Percentiles rank a stretch among this genome's conserved stretches.
Evolutionary conservation across 192 early-diverging fungal genomes (phyloP).

Genomic region (Chytriomyces hyalinus): DNA sequence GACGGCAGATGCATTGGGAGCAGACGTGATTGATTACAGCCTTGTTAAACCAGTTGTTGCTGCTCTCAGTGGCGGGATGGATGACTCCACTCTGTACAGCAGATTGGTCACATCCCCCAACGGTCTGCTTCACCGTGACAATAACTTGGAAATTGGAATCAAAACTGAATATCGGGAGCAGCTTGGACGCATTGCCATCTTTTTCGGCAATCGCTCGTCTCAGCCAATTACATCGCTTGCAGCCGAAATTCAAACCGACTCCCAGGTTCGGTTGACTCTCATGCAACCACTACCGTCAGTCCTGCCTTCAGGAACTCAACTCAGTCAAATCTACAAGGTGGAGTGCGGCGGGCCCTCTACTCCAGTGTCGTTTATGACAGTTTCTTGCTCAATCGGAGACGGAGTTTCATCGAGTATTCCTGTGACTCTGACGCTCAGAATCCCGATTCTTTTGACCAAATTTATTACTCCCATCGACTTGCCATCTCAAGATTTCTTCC

Average conservation of each 20-base stretch:
- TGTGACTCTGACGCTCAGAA: constrained; percentile 61
- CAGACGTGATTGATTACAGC: constrained; percentile 49
- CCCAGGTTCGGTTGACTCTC: constrained; percentile 62
- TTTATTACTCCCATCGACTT: constrained; percentile 87
- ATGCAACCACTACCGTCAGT: constrained; percentile 62
- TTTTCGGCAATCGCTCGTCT: constrained; percentile 86
- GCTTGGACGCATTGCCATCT: constrained; percentile 87
- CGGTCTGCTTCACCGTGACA: constrained; percentile 93
- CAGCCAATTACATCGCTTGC: constrained; percentile 67
- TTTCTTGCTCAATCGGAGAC: constrained; percentile 63
- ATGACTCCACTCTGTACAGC: constrained; percentile 23
- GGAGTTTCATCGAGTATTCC: constrained; percentile 23
- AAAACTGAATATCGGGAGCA: constrained; percentile 93
- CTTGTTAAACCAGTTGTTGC: constrained; percentile 49
- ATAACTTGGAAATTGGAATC: constrained; percentile 85
- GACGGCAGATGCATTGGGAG: constrained; percentile 34
- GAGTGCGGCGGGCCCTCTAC: constrained; percentile 69
- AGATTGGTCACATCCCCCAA: constrained; percentile 65
- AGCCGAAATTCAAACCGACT: constrained; percentile 57
- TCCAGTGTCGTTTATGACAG: constrained; percentile 67
- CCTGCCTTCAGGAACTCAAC: constrained; percentile 70
- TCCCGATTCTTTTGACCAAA: constrained; percentile 83
- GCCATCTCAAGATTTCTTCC: constrained; percentile 79
- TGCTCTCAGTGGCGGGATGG: constrained; percentile 32
- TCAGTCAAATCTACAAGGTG: constrained; percentile 84